These are phyloP conservation scores for Exophiala alcalophila DNA, from an alignment of 2,329 filamentous ascomycete species.

Conservation along the genomic window DNA sequence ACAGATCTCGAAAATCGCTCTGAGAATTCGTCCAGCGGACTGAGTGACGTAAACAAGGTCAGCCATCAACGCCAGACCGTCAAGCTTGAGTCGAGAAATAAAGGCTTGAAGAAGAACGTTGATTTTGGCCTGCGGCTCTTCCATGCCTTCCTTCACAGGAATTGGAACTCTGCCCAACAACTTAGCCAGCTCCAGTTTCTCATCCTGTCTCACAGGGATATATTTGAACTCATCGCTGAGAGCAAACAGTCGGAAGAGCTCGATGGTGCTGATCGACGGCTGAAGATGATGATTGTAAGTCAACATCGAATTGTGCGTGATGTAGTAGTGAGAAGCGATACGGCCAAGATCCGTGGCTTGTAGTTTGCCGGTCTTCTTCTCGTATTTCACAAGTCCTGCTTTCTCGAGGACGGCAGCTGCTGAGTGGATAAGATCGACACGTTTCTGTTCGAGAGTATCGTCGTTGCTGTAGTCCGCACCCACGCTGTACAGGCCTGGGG, in stretches of 20 bases:
- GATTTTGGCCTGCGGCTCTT: slow-evolving; percentile 96
- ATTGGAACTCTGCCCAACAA: slow-evolving; percentile 86
- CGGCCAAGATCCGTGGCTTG: slow-evolving; percentile 91
- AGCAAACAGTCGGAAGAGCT: slow-evolving; percentile 94
- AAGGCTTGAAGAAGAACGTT: slow-evolving; percentile 96
- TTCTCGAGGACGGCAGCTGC: slow-evolving; percentile 84
- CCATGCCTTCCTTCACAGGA: slow-evolving; percentile 94
- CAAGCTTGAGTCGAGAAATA: slow-evolving; percentile 89
- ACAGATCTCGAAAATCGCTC: slow-evolving; percentile 96
- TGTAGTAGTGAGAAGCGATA: slow-evolving; percentile 98
- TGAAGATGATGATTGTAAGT: slow-evolving; percentile 96
- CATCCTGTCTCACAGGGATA: slow-evolving; percentile 94
- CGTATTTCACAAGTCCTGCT: slow-evolving; percentile 87
- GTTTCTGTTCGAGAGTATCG: slow-evolving; percentile 86
- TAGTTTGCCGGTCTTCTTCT: slow-evolving; percentile 84
- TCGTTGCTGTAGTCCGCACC: slow-evolving; percentile 95
- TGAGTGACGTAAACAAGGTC: slow-evolving; percentile 99
- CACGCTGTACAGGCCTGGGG: slow-evolving; percentile 90
- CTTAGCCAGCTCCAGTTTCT: slow-evolving; percentile 94
- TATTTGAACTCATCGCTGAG: slow-evolving; percentile 98
- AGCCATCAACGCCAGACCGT: slow-evolving; percentile 93
- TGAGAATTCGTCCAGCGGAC: slow-evolving; percentile 90
- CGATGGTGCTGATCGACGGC: slow-evolving; percentile 86
- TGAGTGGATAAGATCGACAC: slow-evolving; percentile 95
- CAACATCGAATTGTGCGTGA: slow-evolving; percentile 92